Base-by-base conservation (phyloP, 176 grass and related monocot species). In the Carex parvula region DNA sequence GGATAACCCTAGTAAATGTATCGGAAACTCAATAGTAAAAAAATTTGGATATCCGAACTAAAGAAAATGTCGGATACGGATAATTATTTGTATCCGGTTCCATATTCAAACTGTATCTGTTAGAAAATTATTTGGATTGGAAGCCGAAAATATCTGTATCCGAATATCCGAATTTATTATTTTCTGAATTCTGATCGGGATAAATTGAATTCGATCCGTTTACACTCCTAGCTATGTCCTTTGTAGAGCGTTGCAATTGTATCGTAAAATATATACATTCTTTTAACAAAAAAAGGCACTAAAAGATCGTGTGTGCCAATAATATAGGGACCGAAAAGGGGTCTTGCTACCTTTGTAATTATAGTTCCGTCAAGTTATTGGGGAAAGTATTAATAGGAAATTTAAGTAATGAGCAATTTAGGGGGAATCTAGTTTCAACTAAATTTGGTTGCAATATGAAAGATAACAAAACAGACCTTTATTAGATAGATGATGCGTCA, bases 401-500 rank as follows among this genome's bases (percentile, higher is more conserved):
- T n/a, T 8, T 1, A 44, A 56, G 32, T 2, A 56, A 24, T 14
- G 15, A 54, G 41, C 37, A 11, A 57, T 61, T 24, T 61, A 84
- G 82, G 3, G 1, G 54, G 68, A 75, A 84, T 84, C 84, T 85
- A 35, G 32, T n/a, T 68, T 85, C 35, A 37, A 67, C 71, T 66
- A 85, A 56, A 78, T 39, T 79, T 74, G 58, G 37, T 57, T 85
- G 71, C 29, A 85, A 78, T 15, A 18, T 85, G 58, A 17, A 85
- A 64, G 5, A 63, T 79, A 85, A 85, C 84, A 79, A 85, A 85
- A 62, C 37, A 85, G 54, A 48, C 11, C 58, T 85, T 85, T 85
- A 63, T 85, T 85, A 63, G 83, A 76, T 84, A 22, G 18, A 63
- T 74, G 39, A 24, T 75, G 56, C 16, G 62, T 62, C 58, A 81